Conservation (phyloP, 2,329 filamentous ascomycete species). For the Fusarium virguliforme region DNA sequence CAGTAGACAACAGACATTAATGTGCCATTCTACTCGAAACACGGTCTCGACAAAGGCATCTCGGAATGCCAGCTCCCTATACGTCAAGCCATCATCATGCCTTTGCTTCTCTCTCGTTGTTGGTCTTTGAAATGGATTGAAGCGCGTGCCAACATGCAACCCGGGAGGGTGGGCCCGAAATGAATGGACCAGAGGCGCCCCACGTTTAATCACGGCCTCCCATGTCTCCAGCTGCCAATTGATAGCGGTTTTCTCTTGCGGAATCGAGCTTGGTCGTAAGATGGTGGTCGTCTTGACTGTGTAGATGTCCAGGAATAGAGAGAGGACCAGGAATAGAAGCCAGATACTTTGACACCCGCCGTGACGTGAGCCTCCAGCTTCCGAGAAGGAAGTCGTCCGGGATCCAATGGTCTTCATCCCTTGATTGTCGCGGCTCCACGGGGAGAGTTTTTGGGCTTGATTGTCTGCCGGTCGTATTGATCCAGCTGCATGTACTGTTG, state of each 20-base stretch:
- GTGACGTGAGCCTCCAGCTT: not conserved
- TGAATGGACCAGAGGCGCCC: constrained; percentile 48
- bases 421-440: constrained; percentile 25
- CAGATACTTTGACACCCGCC: constrained; percentile 30
- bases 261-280: constrained; percentile 11
- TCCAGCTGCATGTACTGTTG: constrained; percentile 7
- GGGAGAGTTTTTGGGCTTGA: constrained; percentile 12
- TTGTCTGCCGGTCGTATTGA: constrained; percentile 7
- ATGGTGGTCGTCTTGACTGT: not conserved
- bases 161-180: constrained; percentile 37
- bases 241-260: constrained; percentile 10
- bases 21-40: not conserved
- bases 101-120: constrained; percentile 10
- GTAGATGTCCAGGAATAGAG: not conserved
- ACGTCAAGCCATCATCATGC: constrained; percentile 30
- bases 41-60: not conserved
- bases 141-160: constrained; percentile 16
- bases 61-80: constrained; percentile 16
- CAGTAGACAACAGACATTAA: not conserved
- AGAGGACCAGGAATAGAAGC: constrained; percentile 13
- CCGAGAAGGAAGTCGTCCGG: constrained; percentile 18
- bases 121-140: constrained; percentile 1
- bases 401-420: constrained; percentile 43
- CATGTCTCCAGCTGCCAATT: constrained; percentile 26
- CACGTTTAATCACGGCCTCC: constrained; percentile 47